Evolutionary conservation across 148 eudicot species (phyloP), one percentile per base, ranked within the genome.

Genomic region (Tetragonia tetragonoides): DNA sequence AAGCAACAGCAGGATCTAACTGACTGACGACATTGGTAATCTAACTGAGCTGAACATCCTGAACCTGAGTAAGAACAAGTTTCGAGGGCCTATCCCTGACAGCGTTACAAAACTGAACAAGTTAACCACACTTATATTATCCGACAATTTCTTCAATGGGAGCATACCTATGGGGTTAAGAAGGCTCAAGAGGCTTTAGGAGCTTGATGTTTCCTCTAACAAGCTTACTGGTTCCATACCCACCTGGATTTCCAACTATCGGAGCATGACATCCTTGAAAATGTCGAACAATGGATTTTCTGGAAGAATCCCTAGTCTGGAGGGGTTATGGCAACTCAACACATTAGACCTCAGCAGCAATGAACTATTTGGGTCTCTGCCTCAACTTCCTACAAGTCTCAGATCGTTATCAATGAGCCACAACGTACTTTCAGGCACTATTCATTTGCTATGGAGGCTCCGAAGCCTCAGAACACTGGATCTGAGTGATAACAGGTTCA

Each of bases 261-360:
- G 92, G 3, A 74, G 83, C 65, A 54, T 93, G 63, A 77, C 72
- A 0, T 60, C 79, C 7, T 82, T 93, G 24, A 66, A 21, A 68
- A 66, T 93, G 69, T 81, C 95, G 0, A 76, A 66, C 81, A 93
- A 93, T 44, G 83, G 67, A 40, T 87, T 93, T 71, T 75, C 89
- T 0, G 92, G 95, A 1, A 77, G 79, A 77, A 81, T 90, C 41
- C 97, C 97, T 0, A 77, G 78, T 40, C 80, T 93, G 0, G 76
- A 79, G 5, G 92, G 89, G 41, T 44, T 87, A 51, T 93, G 95
- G 97, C 90, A 89, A 51, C 89, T 93, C 5, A 79, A 73, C 42
- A 80, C 84, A 34, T 68, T 93, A 42, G 97, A 93, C 41, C 82
- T 90, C 34, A 87, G 90, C 57, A 71, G 54, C 17, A 93, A 93